Evolutionary conservation across 1,284 basidiomycete species (phyloP), one percentile per base, ranked within the genome.

Genomic region (Trichosporon coremiiforme): DNA sequence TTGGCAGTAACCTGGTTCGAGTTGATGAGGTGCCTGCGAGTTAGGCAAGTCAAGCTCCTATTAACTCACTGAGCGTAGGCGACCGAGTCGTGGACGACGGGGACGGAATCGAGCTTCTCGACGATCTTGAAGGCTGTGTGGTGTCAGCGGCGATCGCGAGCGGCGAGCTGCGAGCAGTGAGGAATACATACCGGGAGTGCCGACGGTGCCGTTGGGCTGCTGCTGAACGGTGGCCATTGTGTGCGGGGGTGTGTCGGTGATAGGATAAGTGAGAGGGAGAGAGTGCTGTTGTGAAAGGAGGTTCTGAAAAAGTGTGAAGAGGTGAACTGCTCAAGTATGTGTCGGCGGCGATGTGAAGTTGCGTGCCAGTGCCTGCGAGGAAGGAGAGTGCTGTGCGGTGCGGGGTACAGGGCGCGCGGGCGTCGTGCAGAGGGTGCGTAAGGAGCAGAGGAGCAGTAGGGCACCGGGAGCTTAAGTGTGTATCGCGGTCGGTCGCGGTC

Each of bases 91-190:
- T 83, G 81, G 53, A 84, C 76, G 70, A 79, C 76, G 38, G 83
- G 83, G 53, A 84, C 78, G 36, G 76, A 73, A 66, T 81, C 79
- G 45, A 84, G 74, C 33, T 80, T 78, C 31, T 74, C 72, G 64
- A 84, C 78, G 70, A 84, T 82, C 77, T 82, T 78, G 78, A 82
- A 80, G 67, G 77, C 82, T 82, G 69, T 22, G 60, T n/a, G n/a
- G 35, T 33, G 68, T 69, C 4, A 69, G 68, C 47, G 31, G 17
- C 2, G 57, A 20, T 22, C 53, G 35, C n/a, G 38, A 17, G 50
- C 33, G 20, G 35, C 35, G 20, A n/a, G n/a, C 29, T n/a, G n/a
- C n/a, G n/a, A n/a, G n/a, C n/a, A n/a, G 20, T n/a, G 12, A 17
- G 35, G 29, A n/a, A 9, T 8, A 71, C 70, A 41, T 47, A 68